Evolutionary conservation across 2,329 filamentous ascomycete species (phyloP), one percentile per base, ranked within the genome.

Genomic region (Hypoxylon sp.): DNA sequence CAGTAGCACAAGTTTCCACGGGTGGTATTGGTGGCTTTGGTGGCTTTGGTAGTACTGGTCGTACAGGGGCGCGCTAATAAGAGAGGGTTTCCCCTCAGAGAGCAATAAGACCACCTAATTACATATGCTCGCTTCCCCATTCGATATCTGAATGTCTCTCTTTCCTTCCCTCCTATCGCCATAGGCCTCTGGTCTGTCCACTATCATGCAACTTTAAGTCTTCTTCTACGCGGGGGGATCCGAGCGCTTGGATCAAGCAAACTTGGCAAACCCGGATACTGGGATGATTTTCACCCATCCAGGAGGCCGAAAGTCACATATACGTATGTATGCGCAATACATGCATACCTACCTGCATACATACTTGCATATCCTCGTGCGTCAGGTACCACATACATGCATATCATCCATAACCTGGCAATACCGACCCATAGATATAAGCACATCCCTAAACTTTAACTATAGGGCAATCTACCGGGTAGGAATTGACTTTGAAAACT

Each of bases 261-360:
- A 69, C 69, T 65, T 71, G 60, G 66, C 61, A 58, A 64, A 69
- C 63, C 69, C 62, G 69, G 62, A 59, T 65, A 54, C 57, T 69
- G 66, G 69, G 62, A 64, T 58, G 69, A 67, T 65, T 56, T 60
- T 67, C 66, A 56, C 65, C 56, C 52, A 54, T 67, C 54, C 65
- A 57, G 67, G 61, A 68, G 68, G 61, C 60, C 68, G 27, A 64
- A 44, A 54, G 51, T 62, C 27, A 35, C 44, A 62, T 62, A 39
- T 47, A 54, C 50, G 53, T 53, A 60, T 60, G 51, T 56, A 29
- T 54, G 44, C 32, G 47, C 57, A 50, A 61, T 64, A 57, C 42
- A 39, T 67, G 65, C 65, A 67, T 54, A 67, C 51, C 29, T 48
- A 55, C 59, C 31, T 54, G 39, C 50, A 53, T 53, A 55, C 17